Conservation (phyloP, 2,329 filamentous ascomycete genomes). For the Aspergillus sp. region DNA sequence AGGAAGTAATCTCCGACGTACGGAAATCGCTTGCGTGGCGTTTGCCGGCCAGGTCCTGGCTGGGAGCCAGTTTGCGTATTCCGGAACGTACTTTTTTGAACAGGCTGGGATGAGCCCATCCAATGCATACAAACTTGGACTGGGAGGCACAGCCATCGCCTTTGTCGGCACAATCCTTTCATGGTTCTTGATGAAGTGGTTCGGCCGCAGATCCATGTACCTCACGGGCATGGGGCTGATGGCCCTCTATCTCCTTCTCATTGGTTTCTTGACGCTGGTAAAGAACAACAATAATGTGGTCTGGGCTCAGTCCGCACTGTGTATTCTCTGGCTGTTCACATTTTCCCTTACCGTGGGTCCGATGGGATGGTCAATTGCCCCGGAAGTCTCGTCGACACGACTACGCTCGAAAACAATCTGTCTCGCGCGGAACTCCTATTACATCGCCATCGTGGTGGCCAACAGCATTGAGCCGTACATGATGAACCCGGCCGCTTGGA, state of each 20-base stretch:
- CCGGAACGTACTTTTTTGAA: slow-evolving; percentile 36
- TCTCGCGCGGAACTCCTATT: slow-evolving; percentile 52
- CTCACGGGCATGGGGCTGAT: slow-evolving; percentile 31
- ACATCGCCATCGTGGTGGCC: slow-evolving; percentile 49
- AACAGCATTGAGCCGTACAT: slow-evolving; percentile 39
- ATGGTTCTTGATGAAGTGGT: slow-evolving; percentile 44
- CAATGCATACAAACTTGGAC: slow-evolving; percentile 39
- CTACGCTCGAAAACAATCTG: slow-evolving; percentile 58
- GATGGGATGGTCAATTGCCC: slow-evolving; percentile 53
- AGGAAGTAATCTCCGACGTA: slow-evolving; percentile 36
- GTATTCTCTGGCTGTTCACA: slow-evolving; percentile 55
- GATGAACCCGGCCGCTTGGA: slow-evolving; percentile 32
- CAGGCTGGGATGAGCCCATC: slow-evolving; percentile 44
- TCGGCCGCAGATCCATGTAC: slow-evolving; percentile 42
- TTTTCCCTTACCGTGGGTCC: slow-evolving; percentile 58
- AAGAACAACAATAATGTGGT: slow-evolving; percentile 13
- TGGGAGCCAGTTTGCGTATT: slow-evolving; percentile 29
- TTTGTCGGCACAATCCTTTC: slow-evolving; percentile 53
- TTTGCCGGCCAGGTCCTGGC: slow-evolving; percentile 35
- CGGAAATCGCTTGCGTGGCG: slow-evolving; percentile 39
- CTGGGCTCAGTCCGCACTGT: slow-evolving; percentile 42
- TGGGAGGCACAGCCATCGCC: slow-evolving; percentile 64
- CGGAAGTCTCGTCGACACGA: slow-evolving; percentile 55
- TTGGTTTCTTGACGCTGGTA: slow-evolving; percentile 22
- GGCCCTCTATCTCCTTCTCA: slow-evolving; percentile 27